Evolutionary conservation across 129 eudicot genomes (phyloP).

Genomic region (Lonicera japonica): DNA sequence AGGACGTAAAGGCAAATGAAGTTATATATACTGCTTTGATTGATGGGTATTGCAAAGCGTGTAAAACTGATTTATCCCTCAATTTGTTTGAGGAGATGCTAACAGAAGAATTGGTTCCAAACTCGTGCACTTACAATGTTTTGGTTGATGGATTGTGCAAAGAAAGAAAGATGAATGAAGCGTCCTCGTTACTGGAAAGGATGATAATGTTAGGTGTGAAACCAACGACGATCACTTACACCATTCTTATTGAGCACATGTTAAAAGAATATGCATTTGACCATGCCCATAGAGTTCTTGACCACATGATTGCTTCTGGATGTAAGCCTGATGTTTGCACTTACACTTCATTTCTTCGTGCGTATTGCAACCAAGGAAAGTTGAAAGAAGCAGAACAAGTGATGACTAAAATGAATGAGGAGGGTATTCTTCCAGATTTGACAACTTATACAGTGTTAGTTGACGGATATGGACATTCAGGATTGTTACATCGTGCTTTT

Average conservation of each 20-base stretch:
- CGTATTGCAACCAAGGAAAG: conserved; percentile 63
- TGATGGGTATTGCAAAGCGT: conserved; percentile 62
- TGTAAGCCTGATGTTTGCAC: conserved; percentile 66
- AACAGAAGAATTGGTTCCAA: conserved; percentile 42
- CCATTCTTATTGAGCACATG: conserved; percentile 50
- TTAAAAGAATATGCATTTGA: conserved; percentile 51
- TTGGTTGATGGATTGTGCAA: conserved; percentile 62
- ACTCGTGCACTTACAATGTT: conserved; percentile 58
- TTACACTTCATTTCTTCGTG: conserved; percentile 66
- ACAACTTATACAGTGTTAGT: conserved; percentile 64
- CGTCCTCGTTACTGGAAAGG: conserved; percentile 35
- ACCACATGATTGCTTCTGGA: conserved; percentile 41
- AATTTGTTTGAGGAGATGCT: conserved; percentile 53
- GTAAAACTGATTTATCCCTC: conserved; percentile 37
- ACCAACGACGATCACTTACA: conserved; percentile 46
- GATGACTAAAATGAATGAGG: conserved; percentile 49
- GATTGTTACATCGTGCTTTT: conserved; percentile 43
- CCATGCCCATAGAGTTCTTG: conserved; percentile 38
- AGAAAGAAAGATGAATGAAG: conserved; percentile 43
- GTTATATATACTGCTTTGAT: conserved; percentile 55
- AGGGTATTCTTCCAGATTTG: conserved; percentile 50
- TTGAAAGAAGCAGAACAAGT: conserved; percentile 57
- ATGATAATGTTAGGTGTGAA: conserved; percentile 49
- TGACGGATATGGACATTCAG: conserved; percentile 64
- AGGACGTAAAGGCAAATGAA: conserved; percentile 52